These are phyloP conservation scores for Spizellomyces sp. DNA, from an alignment of 192 early-diverging fungal species.

Conservation along the genomic window DNA sequence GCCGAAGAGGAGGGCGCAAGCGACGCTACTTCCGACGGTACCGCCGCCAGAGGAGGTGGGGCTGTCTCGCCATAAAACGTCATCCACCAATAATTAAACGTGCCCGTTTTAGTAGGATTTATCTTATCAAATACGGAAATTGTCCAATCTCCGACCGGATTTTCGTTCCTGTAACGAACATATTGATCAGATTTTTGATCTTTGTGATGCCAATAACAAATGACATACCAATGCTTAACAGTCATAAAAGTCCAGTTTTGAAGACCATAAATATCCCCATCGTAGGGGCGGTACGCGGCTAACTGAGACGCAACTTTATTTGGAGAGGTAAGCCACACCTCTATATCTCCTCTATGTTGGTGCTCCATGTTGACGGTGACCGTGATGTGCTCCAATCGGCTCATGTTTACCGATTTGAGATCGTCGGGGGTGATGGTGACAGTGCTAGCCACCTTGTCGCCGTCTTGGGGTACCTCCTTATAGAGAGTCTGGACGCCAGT, in stretches of 20 bases:
- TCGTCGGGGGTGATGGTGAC: constrained; percentile 51
- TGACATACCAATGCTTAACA: constrained; percentile 89
- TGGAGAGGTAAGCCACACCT: constrained; percentile 80
- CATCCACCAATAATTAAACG: constrained; percentile 36
- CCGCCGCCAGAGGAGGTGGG: neutral
- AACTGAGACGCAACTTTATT: constrained; percentile 66
- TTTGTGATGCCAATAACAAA: neutral
- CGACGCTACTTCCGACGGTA: neutral
- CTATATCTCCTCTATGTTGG: constrained; percentile 80
- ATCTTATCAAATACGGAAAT: constrained; percentile 34
- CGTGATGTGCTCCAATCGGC: constrained; percentile 82
- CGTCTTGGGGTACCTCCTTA: neutral
- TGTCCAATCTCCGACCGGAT: constrained; percentile 82
- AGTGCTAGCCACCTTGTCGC: constrained; percentile 3
- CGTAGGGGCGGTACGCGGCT: constrained; percentile 63
- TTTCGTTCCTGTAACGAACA: constrained; percentile 73
- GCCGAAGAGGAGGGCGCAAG: too few relatives aligned
- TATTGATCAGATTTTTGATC: neutral
- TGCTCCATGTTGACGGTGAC: constrained; percentile 84
- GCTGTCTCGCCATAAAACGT: constrained; percentile 38
- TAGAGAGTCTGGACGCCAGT: constrained; percentile 8
- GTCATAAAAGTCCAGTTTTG: constrained; percentile 91
- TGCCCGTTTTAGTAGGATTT: constrained; percentile 29
- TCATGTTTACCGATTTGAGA: constrained; percentile 39
- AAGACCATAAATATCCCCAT: constrained; percentile 71